These are phyloP conservation scores for Phytopythium litorale DNA, from an alignment of 352 stramenopile genomes.

Conservation along the genomic window DNA sequence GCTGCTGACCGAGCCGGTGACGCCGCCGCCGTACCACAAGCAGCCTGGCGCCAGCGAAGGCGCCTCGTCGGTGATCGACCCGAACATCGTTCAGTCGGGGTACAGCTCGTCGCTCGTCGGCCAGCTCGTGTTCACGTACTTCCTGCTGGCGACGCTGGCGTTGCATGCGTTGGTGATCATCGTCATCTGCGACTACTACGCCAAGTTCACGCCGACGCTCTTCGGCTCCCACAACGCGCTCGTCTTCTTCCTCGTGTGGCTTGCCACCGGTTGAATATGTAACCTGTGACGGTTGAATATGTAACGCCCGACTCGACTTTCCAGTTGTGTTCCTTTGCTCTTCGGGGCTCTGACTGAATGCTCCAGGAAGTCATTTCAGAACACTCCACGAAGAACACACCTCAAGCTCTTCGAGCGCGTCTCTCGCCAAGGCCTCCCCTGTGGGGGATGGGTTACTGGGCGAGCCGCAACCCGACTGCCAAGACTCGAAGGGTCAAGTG, in stretches of 20 bases:
- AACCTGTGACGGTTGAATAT: too few species aligned
- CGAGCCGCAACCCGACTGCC: too few species aligned
- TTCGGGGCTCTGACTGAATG: too few species aligned
- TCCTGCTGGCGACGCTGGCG: constrained; percentile 13
- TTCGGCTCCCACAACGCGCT: constrained; percentile 23
- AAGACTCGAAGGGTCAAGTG: too few species aligned
- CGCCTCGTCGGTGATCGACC: background rate
- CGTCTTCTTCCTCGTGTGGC: constrained; percentile 35
- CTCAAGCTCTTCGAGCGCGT: too few species aligned
- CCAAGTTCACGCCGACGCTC: constrained; percentile 18
- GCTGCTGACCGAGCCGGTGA: constrained; percentile 9
- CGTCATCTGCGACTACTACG: constrained; percentile 35
- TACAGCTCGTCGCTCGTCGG: constrained; percentile 15
- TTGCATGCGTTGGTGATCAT: constrained; percentile 26
- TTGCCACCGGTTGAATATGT: too few species aligned
- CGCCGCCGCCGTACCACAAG: constrained; percentile 11
- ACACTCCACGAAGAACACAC: too few species aligned
- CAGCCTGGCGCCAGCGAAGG: background rate
- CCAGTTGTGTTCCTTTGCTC: too few species aligned
- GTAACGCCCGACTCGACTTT: too few species aligned
- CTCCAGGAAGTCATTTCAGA: too few species aligned
- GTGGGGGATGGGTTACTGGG: too few species aligned
- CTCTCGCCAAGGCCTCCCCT: too few species aligned
- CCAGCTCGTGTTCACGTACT: constrained; percentile 19
- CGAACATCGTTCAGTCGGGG: constrained; percentile 12